Evolutionary conservation across 2,329 filamentous ascomycete genomes (phyloP).

Genomic region (Fusarium protoensiforme): DNA sequence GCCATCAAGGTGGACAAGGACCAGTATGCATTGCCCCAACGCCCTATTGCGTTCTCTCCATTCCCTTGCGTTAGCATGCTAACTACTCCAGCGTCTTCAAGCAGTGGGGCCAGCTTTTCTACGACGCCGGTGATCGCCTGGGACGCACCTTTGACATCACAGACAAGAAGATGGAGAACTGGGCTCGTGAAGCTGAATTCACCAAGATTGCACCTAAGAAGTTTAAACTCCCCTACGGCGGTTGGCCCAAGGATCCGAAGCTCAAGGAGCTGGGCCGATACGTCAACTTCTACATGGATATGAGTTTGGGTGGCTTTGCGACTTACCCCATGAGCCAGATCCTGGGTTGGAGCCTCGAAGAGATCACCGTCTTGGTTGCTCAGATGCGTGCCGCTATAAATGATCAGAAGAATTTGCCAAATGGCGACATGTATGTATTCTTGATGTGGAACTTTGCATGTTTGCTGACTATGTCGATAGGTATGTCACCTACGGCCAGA

Average conservation of each 20-base stretch:
- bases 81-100: neutral
- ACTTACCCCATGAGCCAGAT: conserved; percentile 26
- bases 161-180: conserved; percentile 11
- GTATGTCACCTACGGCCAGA: neutral
- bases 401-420: neutral
- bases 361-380: conserved; percentile 22
- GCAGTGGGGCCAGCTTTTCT: conserved; percentile 19
- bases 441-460: neutral
- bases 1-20: neutral
- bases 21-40: neutral
- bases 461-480: neutral
- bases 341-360: conserved; percentile 24
- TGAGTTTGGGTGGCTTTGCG: conserved; percentile 28
- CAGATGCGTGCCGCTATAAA: conserved; percentile 25
- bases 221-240: neutral
- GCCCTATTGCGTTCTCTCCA: neutral
- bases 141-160: conserved; percentile 13
- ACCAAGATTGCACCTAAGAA: neutral
- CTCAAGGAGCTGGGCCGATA: conserved; percentile 2
- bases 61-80: neutral
- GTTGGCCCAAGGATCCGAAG: neutral
- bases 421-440: neutral
- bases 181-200: neutral
- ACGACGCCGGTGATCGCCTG: conserved; percentile 17
- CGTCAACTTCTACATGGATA: conserved; percentile 22